Evolutionary conservation across 176 grass and related monocot genomes (phyloP), one percentile per base, ranked within the genome.

Genomic region (Hsuehochloa calcarea): DNA sequence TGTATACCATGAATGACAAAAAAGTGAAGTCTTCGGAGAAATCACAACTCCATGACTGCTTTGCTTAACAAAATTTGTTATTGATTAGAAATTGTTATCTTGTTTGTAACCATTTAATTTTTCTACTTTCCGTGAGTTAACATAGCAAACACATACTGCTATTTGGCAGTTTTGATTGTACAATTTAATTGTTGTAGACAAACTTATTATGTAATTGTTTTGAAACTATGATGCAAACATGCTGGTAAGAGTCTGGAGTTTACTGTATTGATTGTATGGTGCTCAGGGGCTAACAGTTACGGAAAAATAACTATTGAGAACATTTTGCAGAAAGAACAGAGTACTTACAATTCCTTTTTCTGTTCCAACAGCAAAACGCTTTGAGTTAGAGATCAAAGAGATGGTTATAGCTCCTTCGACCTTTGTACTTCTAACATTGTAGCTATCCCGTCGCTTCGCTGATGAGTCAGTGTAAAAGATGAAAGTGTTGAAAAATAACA

Each of bases 321-420:
- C 20, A 9, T 52, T 50, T 44, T 80, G 61, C 16, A 63, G 20
- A 45, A 52, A 66, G 7, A 62, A 64, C 16, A 82, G n/a, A 75
- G 26, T 74, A 80, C 96, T 96, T 90, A 99, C 96, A 65, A 92
- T 85, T 88, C 96, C 93, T 82, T 96, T 94, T 73, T 94, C 90
- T 15, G 96, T 99, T 68, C 93, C 96, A 80, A 89, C 90, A 88
- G 91, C 90, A 89, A 94, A 65, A 92, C 67, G 70, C 75, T 92
- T 99, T 10, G 65, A 92, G 72, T 91, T 88, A 63, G 85, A 82
- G 85, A 96, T 87, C 26, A 74, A 74, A 72, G 80, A 83, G 12
- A 79, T 82, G 46, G 86, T 85, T 64, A 92, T 67, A 82, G 93
- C 84, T 82, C 93, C 96, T 90, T 91, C 93, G 56, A 99, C 84